Evolutionary conservation across 192 early-diverging fungal species (phyloP).

Genomic region (Backusella australiensis): DNA sequence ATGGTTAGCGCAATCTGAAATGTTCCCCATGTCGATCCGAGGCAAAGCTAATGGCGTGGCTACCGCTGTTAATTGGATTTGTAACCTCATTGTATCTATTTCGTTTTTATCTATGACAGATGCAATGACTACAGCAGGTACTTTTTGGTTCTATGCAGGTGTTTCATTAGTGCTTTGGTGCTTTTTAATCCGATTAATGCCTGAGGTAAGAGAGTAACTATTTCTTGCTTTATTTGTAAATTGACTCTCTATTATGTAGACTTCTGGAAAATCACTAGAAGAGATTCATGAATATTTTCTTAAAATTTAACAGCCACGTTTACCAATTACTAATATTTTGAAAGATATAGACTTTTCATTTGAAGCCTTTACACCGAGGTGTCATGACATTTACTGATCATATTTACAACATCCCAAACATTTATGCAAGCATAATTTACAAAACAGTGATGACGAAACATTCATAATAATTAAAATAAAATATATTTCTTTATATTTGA

Average conservation of each 20-base stretch:
- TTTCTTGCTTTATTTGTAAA: not conserved
- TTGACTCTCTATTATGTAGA: slow-evolving; percentile 11
- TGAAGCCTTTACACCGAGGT: not conserved
- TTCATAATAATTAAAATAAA: too few relatives aligned
- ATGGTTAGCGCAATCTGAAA: slow-evolving; percentile 53
- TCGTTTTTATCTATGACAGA: slow-evolving; percentile 54
- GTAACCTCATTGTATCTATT: slow-evolving; percentile 46
- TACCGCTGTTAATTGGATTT: slow-evolving; percentile 52
- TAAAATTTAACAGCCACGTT: slow-evolving; percentile 3
- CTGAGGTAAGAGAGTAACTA: slow-evolving; percentile 28
- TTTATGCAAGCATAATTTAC: not conserved
- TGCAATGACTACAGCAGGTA: slow-evolving; percentile 45
- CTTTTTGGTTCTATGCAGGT: slow-evolving; percentile 50
- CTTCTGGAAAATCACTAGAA: slow-evolving; percentile 42
- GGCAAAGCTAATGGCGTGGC: slow-evolving; percentile 53
- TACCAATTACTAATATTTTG: not conserved
- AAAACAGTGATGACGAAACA: not conserved
- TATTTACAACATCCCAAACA: not conserved
- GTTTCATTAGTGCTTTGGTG: slow-evolving; percentile 45
- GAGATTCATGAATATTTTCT: slow-evolving; percentile 43
- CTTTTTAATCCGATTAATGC: slow-evolving; percentile 44
- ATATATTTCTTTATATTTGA: too few relatives aligned
- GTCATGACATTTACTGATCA: not conserved
- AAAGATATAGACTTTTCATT: not conserved
- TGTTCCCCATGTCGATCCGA: slow-evolving; percentile 47